Percentiles rank a stretch among this genome's conserved stretches.
Evolutionary conservation across 306 rosid genomes (phyloP).

Genomic region (Dalbergia cochinchinensis): DNA sequence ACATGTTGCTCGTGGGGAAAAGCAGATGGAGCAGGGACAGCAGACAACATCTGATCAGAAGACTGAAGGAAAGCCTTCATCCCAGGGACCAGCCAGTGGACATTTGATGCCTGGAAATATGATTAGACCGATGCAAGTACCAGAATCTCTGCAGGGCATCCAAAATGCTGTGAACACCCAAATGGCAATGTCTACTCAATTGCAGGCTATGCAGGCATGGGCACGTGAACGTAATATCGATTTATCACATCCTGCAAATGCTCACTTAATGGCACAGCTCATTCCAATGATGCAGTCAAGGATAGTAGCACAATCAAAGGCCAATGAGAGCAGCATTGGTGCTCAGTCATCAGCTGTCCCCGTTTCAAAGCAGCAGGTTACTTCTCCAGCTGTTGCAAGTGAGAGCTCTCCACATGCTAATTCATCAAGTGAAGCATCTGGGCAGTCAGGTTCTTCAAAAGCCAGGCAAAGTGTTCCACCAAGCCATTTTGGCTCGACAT

Average conservation of each 20-base stretch:
- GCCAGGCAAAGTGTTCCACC: slow-evolving; percentile 75
- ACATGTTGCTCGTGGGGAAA: slow-evolving; percentile 76
- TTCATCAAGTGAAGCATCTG: slow-evolving; percentile 81
- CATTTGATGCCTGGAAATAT: slow-evolving; percentile 69
- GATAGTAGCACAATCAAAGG: slow-evolving; percentile 72
- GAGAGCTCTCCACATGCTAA: slow-evolving; percentile 90
- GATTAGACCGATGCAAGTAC: slow-evolving; percentile 73
- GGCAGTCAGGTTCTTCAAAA: slow-evolving; percentile 83
- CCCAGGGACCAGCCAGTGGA: slow-evolving; percentile 56
- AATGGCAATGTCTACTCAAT: slow-evolving; percentile 77
- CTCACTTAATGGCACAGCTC: slow-evolving; percentile 78
- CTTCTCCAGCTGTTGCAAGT: slow-evolving; percentile 76
- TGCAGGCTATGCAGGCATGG: slow-evolving; percentile 95
- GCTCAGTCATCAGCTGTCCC: slow-evolving; percentile 68
- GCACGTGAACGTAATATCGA: slow-evolving; percentile 86
- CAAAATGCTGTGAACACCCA: slow-evolving; percentile 77
- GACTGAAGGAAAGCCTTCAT: slow-evolving; percentile 68
- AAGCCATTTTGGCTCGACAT: slow-evolving; percentile 66
- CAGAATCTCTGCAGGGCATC: slow-evolving; percentile 71
- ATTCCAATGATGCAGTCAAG: slow-evolving; percentile 82
- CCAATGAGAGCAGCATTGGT: slow-evolving; percentile 68
- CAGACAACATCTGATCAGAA: slow-evolving; percentile 71
- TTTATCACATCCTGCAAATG: slow-evolving; percentile 87
- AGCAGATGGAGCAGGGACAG: slow-evolving; percentile 77
- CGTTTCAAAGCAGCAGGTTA: slow-evolving; percentile 84